Percentiles rank a stretch among this genome's conserved stretches.
phyloP scores from a whole-genome alignment of 352 stramenopile species.

The Pythium phragmiticola region DNA sequence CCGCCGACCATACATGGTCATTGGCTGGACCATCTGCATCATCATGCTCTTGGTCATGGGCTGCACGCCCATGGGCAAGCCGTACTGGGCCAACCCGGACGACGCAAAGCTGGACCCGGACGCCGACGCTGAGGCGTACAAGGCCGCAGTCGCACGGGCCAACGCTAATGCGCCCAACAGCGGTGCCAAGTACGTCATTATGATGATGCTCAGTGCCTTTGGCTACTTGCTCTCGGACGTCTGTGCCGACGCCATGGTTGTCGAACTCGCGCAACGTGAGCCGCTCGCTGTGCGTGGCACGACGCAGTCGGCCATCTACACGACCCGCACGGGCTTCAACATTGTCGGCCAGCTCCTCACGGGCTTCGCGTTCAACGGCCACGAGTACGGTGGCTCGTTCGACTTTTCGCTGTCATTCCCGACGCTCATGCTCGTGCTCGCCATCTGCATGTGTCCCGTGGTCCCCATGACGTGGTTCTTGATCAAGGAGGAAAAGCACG shows the following conservation, averaged over 20 bases:
- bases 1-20: conserved; percentile 39
- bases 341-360: conserved; percentile 21
- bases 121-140: conserved; percentile 5
- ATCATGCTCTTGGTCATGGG: conserved; percentile 34
- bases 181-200: conserved; percentile 34
- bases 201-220: conserved; percentile 37
- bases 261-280: conserved; percentile 39
- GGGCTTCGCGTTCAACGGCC: conserved; percentile 33
- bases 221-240: conserved; percentile 42
- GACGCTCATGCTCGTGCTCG: conserved; percentile 29
- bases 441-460: conserved; percentile 16
- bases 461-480: conserved; percentile 34
- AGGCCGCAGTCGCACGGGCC: neutral
- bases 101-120: conserved; percentile 15
- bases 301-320: conserved; percentile 38
- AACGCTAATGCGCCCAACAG: conserved; percentile 23
- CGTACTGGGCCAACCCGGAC: conserved; percentile 26
- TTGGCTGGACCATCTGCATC: conserved; percentile 36
- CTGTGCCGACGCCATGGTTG: conserved; percentile 34
- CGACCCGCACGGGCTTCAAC: conserved; percentile 24
- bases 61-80: conserved; percentile 22
- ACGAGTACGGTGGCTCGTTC: conserved; percentile 28
- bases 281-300: conserved; percentile 29
- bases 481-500: conserved; percentile 33
- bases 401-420: conserved; percentile 34